A percentile compares a stretch with the other conserved stretches of the same genome.
These are phyloP conservation scores for Talaromyces stipitatus DNA, from an alignment of 495 filamentous ascomycete species.

Conservation along the genomic window DNA sequence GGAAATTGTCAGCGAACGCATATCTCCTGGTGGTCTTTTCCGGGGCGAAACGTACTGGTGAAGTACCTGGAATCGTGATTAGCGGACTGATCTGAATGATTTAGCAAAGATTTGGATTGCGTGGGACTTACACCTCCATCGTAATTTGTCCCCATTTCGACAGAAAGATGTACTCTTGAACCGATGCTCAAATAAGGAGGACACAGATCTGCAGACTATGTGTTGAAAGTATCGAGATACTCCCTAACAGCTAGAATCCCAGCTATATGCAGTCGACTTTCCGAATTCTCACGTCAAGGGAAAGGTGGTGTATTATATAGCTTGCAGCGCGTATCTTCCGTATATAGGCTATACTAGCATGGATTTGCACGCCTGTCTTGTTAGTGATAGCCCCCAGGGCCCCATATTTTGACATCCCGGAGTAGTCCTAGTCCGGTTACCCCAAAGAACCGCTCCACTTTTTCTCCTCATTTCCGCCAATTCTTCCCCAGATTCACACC, in stretches of 20 bases:
- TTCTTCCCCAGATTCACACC: conserved; percentile 13
- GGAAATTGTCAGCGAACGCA: background rate
- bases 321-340: background rate
- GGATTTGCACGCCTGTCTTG: background rate
- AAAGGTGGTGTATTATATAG: background rate
- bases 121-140: background rate
- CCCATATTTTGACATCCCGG: too few species aligned
- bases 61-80: background rate
- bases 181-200: too few species aligned
- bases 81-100: background rate
- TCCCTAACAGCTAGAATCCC: background rate
- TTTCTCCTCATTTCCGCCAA: conserved; percentile 9
- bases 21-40: background rate
- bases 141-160: background rate
- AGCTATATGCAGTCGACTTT: background rate
- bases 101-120: background rate
- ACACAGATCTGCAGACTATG: too few species aligned
- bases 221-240: too few species aligned
- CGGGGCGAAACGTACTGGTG: background rate
- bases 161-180: too few species aligned
- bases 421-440: too few species aligned
- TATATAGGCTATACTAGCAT: background rate
- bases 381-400: background rate
- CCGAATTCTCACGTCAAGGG: background rate
- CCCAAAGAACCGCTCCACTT: background rate